Evolutionary conservation across 331 rosid genomes (phyloP).

Genomic region (Rhamnella rubrinervis): DNA sequence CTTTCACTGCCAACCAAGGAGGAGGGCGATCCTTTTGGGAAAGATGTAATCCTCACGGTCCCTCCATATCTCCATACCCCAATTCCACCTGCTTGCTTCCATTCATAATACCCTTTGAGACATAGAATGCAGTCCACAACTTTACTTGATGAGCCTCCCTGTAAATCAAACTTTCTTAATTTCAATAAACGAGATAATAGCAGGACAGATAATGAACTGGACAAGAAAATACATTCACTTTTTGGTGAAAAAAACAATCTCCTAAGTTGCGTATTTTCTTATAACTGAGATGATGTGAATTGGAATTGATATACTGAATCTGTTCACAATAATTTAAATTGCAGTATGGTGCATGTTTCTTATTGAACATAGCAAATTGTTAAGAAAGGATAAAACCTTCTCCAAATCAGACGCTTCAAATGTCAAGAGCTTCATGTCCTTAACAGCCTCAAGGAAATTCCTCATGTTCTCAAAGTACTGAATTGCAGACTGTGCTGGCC

Average conservation of each 20-base stretch:
- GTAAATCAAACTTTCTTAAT: conserved; percentile 30
- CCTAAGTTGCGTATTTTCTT: too few relatives aligned
- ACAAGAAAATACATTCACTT: too few relatives aligned
- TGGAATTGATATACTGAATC: too few relatives aligned
- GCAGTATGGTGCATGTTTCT: background rate
- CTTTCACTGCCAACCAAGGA: conserved; percentile 75
- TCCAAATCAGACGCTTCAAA: conserved; percentile 96
- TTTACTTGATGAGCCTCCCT: conserved; percentile 92
- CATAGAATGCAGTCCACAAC: conserved; percentile 98
- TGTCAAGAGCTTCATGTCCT: conserved; percentile 79
- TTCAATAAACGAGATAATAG: background rate
- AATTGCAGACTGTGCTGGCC: conserved; percentile 96
- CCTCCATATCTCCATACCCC: conserved; percentile 99
- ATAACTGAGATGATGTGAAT: too few relatives aligned
- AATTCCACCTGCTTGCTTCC: conserved; percentile 89
- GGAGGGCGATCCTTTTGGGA: conserved; percentile 71
- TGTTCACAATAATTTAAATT: too few relatives aligned
- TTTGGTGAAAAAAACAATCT: too few relatives aligned
- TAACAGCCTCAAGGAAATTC: conserved; percentile 92
- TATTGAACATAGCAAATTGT: background rate
- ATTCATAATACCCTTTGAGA: conserved; percentile 87
- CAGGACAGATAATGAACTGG: background rate
- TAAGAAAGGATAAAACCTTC: conserved; percentile 49
- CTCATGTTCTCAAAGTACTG: conserved; percentile 97
- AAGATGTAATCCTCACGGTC: conserved; percentile 83